Evolutionary conservation across 495 filamentous ascomycete genomes (phyloP).

Genomic region (Penicillium verhagenii): DNA sequence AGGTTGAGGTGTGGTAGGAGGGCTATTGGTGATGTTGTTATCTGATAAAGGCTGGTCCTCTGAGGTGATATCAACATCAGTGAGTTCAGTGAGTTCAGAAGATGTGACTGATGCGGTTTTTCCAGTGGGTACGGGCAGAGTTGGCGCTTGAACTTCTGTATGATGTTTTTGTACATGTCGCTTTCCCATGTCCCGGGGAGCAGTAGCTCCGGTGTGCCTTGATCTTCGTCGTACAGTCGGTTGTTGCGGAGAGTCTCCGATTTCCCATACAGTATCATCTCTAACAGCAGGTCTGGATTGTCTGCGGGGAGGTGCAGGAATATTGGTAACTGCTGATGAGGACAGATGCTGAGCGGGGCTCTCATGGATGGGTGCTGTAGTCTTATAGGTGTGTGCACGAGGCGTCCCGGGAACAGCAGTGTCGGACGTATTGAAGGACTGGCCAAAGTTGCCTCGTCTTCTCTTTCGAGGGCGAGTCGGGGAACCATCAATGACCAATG

Average conservation of each 20-base stretch:
- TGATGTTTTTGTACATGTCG: slow-evolving; percentile 8
- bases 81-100: slow-evolving; percentile 16
- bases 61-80: slow-evolving; percentile 11
- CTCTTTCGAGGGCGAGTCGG: slow-evolving; percentile 40
- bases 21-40: slow-evolving; percentile 4
- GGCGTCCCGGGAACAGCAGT: slow-evolving; percentile 34
- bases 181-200: slow-evolving; percentile 11
- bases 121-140: slow-evolving; percentile 9
- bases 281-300: slow-evolving; percentile 28
- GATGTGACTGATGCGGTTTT: neutral
- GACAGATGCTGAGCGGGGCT: slow-evolving; percentile 11
- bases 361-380: slow-evolving; percentile 9
- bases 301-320: slow-evolving; percentile 10
- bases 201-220: slow-evolving; percentile 11
- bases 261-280: slow-evolving; percentile 39
- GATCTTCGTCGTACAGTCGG: slow-evolving; percentile 25
- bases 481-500: slow-evolving; percentile 33
- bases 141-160: slow-evolving; percentile 4
- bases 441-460: slow-evolving; percentile 38
- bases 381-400: slow-evolving; percentile 20
- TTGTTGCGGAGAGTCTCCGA: slow-evolving; percentile 35
- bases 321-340: slow-evolving; percentile 6
- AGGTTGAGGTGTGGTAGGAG: slow-evolving; percentile 15
- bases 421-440: slow-evolving; percentile 33
- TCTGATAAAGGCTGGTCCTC: slow-evolving; percentile 13